Conservation (phyloP, 257 asterid genomes). For the Apocynum venetum region DNA sequence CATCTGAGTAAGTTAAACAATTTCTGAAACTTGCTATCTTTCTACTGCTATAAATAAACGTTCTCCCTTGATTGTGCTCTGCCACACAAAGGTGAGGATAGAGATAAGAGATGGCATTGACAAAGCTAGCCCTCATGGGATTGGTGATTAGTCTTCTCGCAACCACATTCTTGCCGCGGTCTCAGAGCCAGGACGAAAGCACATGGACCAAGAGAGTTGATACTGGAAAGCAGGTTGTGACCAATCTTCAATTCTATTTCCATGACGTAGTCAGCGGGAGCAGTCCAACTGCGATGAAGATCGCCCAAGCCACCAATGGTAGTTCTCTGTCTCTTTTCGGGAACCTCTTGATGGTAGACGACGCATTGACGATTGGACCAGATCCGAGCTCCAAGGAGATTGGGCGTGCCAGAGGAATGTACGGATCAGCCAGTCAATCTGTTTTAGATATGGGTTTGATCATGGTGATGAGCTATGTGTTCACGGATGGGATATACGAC, state of each 20-base stretch:
- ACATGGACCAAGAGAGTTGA: slow-evolving; percentile 36
- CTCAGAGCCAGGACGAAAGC: slow-evolving; percentile 10
- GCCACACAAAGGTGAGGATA: neutral
- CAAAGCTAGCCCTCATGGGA: neutral
- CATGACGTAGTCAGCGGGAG: slow-evolving; percentile 65
- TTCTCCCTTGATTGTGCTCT: neutral
- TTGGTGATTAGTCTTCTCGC: neutral
- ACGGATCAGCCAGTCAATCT: slow-evolving; percentile 59
- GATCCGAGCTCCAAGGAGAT: slow-evolving; percentile 43
- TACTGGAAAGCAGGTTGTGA: slow-evolving; percentile 41
- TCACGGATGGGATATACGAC: slow-evolving; percentile 54
- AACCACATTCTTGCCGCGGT: neutral
- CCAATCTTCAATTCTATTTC: slow-evolving; percentile 71
- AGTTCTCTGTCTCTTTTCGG: slow-evolving; percentile 42
- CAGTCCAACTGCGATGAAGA: slow-evolving; percentile 45
- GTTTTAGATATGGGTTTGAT: slow-evolving; percentile 41
- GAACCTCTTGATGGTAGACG: slow-evolving; percentile 54
- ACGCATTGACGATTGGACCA: slow-evolving; percentile 60
- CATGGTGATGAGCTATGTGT: slow-evolving; percentile 57
- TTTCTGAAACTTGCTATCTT: neutral
- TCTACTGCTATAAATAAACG: neutral
- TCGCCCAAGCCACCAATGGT: slow-evolving; percentile 41
- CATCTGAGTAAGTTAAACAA: neutral
- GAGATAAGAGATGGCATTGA: slow-evolving; percentile 1
- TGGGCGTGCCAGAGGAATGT: slow-evolving; percentile 78